Base-by-base conservation (phyloP, 257 asterid species). In the Datura wrightii region DNA sequence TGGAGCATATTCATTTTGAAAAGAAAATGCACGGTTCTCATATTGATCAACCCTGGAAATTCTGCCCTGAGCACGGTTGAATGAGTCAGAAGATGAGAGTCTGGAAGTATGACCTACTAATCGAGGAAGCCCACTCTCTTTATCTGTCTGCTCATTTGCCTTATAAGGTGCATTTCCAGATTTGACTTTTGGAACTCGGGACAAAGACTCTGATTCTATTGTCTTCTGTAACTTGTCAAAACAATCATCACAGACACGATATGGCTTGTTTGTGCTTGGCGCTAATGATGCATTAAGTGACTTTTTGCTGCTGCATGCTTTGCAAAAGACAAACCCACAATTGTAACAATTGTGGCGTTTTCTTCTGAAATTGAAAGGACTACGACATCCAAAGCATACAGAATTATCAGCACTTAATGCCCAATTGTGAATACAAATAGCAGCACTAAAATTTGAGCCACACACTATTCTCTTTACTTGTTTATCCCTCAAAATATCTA, bases 231-330 rank as follows among this genome's bases (percentile, higher is more conserved):
- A 86, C 87, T 93, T 95, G 41, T 85, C 46, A 80, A 84, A 94
- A 85, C 99, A 95, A 86, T 95, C 98, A 83, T 95, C 98, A 82
- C 99, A 95, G n/a, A 95, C 98, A 69, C 99, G 99, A 83, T 90
- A 95, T 8, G 96, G 95, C 88, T 91, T 95, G 92, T 82, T 94
- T 81, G 80, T 54, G 82, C 88, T 90, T 3, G 98, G 99, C 66
- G 99, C 98, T 85, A 95, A 89, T 69, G 99, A 90, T 65, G 99
- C 99, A 83, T 90, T 89, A 60, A 91, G 80, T 37, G 98, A 93
- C 84, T 91, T 94, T 85, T 85, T 89, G 76, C 86, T 82, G 92
- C 94, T 95, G 83, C 99, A 95, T 10, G 92, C 85, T 13, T 90
- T 90, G 94, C 99, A 95, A 66, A 94, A 93, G 67, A 92, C 96